phyloP scores from a whole-genome alignment of 805 yeast species.

The Zygoascus biomembranicola region DNA sequence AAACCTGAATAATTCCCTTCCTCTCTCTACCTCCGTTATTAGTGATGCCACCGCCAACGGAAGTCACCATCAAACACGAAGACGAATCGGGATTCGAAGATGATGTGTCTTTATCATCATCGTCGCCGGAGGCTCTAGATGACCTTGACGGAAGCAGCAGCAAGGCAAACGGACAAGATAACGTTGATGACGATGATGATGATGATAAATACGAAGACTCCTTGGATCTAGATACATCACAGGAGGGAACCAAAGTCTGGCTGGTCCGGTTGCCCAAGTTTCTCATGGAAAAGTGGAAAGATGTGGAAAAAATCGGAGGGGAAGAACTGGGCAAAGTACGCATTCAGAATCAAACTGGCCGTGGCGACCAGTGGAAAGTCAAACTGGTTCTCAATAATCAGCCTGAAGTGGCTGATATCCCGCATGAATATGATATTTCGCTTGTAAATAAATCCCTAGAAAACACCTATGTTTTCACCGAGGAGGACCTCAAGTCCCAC shows the following conservation, averaged over 20 bases:
- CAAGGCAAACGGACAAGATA: constrained; percentile 18
- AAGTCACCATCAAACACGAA: constrained; percentile 1
- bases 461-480: constrained; percentile 82
- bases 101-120: constrained; percentile 30
- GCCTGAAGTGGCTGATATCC: constrained; percentile 49
- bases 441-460: constrained; percentile 72
- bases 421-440: constrained; percentile 75
- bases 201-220: constrained; percentile 51
- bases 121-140: constrained; percentile 18
- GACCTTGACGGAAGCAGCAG: constrained; percentile 4
- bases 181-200: constrained; percentile 22
- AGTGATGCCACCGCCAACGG: neutral
- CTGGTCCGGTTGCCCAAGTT: constrained; percentile 84
- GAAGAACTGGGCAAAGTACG: constrained; percentile 70
- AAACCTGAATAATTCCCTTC: too few relatives aligned
- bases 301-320: constrained; percentile 54
- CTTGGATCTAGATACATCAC: constrained; percentile 63
- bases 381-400: constrained; percentile 30
- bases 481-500: constrained; percentile 50
- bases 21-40: neutral
- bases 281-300: constrained; percentile 72
- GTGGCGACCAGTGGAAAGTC: constrained; percentile 25
- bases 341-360: constrained; percentile 34
- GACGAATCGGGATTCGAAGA: constrained; percentile 24
- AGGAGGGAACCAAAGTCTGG: constrained; percentile 75